Conservation (phyloP, 371 early-diverging fungal genomes). For the Mucor plumbeus region DNA sequence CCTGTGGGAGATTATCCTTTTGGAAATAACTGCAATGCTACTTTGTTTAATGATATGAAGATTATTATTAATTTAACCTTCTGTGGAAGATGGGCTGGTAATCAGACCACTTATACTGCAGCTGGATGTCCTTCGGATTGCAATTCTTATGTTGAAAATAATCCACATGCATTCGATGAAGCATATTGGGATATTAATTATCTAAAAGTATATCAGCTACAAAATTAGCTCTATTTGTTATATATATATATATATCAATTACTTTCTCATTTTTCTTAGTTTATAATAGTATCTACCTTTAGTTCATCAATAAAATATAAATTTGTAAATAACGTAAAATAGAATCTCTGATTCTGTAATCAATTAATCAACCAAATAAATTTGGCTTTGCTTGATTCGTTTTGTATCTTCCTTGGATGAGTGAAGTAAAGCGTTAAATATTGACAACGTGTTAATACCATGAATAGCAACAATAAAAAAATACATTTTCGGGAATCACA, state of each 20-base stretch:
- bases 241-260: background rate
- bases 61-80: slow-evolving; percentile 29
- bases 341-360: no score
- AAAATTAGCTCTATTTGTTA: background rate
- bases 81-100: slow-evolving; percentile 32
- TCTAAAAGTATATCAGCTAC: slow-evolving; percentile 17
- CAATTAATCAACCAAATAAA: no score
- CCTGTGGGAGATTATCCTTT: slow-evolving; percentile 38
- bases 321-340: no score
- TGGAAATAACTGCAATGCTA: slow-evolving; percentile 14
- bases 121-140: slow-evolving; percentile 29
- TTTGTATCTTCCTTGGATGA: no score
- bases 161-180: slow-evolving; percentile 18
- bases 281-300: no score
- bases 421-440: no score
- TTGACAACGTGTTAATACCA: no score
- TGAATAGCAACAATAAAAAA: no score
- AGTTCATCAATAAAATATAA: no score
- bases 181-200: slow-evolving; percentile 30
- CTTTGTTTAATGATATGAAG: slow-evolving; percentile 12
- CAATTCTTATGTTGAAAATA: slow-evolving; percentile 22
- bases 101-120: background rate
- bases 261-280: no score
- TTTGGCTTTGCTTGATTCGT: no score
- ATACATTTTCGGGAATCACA: no score